Evolutionary conservation across 2,329 filamentous ascomycete species (phyloP), one percentile per base, ranked within the genome.

Genomic region (Claviceps humidiphila): DNA sequence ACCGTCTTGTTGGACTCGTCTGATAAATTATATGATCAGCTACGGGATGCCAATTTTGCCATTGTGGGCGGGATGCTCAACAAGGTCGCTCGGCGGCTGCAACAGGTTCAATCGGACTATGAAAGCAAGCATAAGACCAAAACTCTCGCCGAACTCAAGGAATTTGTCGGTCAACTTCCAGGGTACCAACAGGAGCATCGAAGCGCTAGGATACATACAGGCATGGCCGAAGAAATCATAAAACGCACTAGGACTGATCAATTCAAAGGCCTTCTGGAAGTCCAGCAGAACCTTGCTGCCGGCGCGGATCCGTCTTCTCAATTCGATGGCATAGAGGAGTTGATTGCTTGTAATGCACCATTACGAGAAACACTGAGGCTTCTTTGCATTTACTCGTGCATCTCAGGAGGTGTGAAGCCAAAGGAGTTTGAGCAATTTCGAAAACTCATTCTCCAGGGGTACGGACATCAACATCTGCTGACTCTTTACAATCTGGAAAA

Each of bases 221-320:
- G 86, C 7, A 77, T 98, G 45, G 89, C 90, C 1, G 93, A 97
- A 69, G 91, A 96, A 58, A 93, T 98, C 51, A 90, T 95, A 75
- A 93, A 94, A 63, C 81, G 89, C 61, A 98, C 93, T 0, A 81
- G 87, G 49, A 86, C 88, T 17, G 91, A 97, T 61, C 80, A 87
- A 53, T 98, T 98, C 72, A 87, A 85, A 58, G 85, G 87, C 55
- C 74, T 89, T 41, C 75, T 98, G 1, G 93, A 97, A 70, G 87
- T 97, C 4, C 93, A 98, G 64, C 93, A 98, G 65, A 96, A 95
- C 63, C 78, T 97, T 45, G 90, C 89, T 24, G 90, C 90, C 0
- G 91, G 91, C 37, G 82, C 87, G 9, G 93, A 97, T 64, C 87
- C 91, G 6, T 87, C 82, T 13, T 87, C 86, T 24, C 89, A 97